Evolutionary conservation across 768 basidiomycete genomes (phyloP).

Genomic region (Cystobasidium tubakii): DNA sequence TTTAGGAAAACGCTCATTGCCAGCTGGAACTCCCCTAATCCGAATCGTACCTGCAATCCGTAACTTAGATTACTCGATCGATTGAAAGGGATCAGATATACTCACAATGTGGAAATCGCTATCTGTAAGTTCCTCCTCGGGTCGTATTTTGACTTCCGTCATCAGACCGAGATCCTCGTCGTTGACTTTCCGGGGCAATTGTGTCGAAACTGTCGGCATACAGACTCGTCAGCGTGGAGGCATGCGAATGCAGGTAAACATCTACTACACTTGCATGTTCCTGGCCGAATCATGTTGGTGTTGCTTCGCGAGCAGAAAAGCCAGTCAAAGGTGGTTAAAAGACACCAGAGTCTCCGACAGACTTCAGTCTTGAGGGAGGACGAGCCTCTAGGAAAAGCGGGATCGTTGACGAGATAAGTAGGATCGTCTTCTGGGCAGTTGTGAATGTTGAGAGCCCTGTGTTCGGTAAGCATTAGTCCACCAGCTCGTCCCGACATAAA

Average conservation of each 20-base stretch:
- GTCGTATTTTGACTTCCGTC: not conserved
- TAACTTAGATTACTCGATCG: not conserved
- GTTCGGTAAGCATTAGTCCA: not conserved
- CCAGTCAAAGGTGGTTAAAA: not conserved
- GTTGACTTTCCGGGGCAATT: not conserved
- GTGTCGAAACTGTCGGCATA: constrained; percentile 1
- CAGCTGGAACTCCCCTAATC: not conserved
- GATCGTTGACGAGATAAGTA: not conserved
- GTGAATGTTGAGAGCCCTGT: not conserved
- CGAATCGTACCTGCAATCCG: not conserved
- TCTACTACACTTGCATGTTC: not conserved
- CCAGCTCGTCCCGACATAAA: not conserved
- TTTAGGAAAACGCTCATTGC: constrained; percentile 5
- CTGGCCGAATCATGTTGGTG: not conserved
- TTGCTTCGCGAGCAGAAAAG: constrained; percentile 5
- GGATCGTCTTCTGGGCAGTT: not conserved
- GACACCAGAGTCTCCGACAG: constrained; percentile 5
- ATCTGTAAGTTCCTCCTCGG: not conserved
- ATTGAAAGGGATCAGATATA: not conserved
- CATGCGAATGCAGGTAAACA: not conserved
- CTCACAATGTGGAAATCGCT: constrained; percentile 3
- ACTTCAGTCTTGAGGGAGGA: not conserved
- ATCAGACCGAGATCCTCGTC: not conserved
- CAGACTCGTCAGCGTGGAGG: not conserved
- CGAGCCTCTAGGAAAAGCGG: not conserved